Percentiles rank a stretch among this genome's conserved stretches.
Conservation (phyloP, 805 yeast species). For the Lipomyces lipofer region DNA sequence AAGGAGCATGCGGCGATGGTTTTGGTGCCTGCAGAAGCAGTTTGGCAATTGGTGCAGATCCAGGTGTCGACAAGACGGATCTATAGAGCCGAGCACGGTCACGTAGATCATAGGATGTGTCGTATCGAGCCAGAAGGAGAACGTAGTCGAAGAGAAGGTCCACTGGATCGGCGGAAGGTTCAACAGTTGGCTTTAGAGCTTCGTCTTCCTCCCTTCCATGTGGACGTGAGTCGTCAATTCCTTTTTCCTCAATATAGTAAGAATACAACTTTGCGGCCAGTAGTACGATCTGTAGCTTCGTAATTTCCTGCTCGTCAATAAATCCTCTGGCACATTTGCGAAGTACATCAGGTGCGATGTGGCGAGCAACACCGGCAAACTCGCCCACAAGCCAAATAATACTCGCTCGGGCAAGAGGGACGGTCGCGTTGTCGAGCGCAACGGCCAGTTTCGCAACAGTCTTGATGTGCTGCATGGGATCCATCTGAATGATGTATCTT, state of each 20-base stretch:
- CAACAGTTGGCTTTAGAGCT: slow-evolving; percentile 20
- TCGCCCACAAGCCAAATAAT: slow-evolving; percentile 93
- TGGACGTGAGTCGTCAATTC: slow-evolving; percentile 32
- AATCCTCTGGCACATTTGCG: slow-evolving; percentile 58
- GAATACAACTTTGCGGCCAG: slow-evolving; percentile 73
- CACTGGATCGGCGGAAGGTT: slow-evolving; percentile 40
- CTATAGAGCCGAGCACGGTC: slow-evolving; percentile 79
- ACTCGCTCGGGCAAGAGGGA: slow-evolving; percentile 65
- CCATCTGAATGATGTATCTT: slow-evolving; percentile 66
- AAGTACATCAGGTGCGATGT: slow-evolving; percentile 73
- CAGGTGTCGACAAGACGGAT: slow-evolving; percentile 56
- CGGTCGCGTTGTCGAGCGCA: slow-evolving; percentile 36
- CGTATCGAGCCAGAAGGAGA: slow-evolving; percentile 68
- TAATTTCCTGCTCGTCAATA: slow-evolving; percentile 53
- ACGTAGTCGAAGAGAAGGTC: slow-evolving; percentile 60
- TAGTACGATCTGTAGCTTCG: slow-evolving; percentile 68
- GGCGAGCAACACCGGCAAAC: slow-evolving; percentile 50
- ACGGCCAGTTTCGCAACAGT: slow-evolving; percentile 50
- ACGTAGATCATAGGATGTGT: slow-evolving; percentile 70
- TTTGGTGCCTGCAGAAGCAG: slow-evolving; percentile 76
- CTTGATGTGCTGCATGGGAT: slow-evolving; percentile 54
- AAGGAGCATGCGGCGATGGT: slow-evolving; percentile 51
- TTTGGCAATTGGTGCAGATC: slow-evolving; percentile 61
- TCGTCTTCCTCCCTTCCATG: slow-evolving; percentile 26
- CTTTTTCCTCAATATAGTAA: slow-evolving; percentile 50